Percentiles rank a stretch among this genome's conserved stretches.
These are phyloP conservation scores for Xylaria flabelliformis DNA, from an alignment of 495 filamentous ascomycete genomes.

Conservation along the genomic window DNA sequence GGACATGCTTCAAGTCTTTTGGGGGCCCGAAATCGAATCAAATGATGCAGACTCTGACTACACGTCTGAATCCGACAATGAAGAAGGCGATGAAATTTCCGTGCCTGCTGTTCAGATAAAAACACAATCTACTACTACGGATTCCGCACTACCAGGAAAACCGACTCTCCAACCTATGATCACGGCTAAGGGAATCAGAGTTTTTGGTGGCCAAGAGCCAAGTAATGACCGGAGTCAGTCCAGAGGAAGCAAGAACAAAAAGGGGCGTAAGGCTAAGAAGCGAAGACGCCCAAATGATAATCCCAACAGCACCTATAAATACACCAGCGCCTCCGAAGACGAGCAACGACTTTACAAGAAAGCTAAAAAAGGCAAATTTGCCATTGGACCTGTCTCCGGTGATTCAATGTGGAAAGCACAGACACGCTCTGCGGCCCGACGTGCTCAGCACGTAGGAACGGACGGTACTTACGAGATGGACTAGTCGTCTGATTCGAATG, in stretches of 20 bases:
- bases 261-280: background rate
- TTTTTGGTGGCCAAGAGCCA: background rate
- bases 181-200: slow-evolving; percentile 1
- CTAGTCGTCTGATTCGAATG: background rate
- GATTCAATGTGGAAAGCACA: background rate
- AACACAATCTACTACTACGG: background rate
- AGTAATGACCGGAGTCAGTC: background rate
- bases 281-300: background rate
- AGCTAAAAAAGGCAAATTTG: background rate
- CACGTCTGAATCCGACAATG: background rate
- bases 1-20: background rate
- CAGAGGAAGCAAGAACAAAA: background rate
- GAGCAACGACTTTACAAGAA: slow-evolving; percentile 4
- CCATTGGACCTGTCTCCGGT: background rate
- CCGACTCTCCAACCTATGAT: background rate
- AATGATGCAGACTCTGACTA: background rate
- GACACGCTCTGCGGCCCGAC: slow-evolving; percentile 9
- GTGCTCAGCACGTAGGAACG: background rate
- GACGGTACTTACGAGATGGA: slow-evolving; percentile 4
- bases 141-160: background rate
- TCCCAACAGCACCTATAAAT: slow-evolving; percentile 1
- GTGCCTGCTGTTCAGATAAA: background rate
- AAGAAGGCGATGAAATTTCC: background rate
- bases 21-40: background rate
- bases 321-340: background rate